These are phyloP conservation scores for Globisporangium rhizosaccharum DNA, from an alignment of 352 stramenopile species.

Conservation along the genomic window DNA sequence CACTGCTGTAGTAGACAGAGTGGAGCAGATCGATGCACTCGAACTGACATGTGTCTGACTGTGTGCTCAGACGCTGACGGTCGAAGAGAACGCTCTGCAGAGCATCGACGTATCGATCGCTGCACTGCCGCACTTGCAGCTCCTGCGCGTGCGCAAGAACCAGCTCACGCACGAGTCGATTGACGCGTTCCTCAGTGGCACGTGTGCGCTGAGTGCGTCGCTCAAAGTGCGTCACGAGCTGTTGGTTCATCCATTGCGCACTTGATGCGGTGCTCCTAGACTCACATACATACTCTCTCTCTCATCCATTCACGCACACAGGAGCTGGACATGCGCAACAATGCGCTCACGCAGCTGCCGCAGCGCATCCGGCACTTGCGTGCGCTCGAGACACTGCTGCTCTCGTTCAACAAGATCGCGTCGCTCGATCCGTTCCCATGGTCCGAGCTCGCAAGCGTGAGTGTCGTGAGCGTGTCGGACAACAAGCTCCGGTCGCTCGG, in stretches of 20 bases:
- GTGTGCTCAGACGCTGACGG: constrained; percentile 43
- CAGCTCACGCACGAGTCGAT: constrained; percentile 43
- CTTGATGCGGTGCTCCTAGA: too few relatives aligned
- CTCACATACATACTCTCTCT: not conserved
- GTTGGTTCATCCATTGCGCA: not conserved
- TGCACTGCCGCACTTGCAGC: constrained; percentile 39
- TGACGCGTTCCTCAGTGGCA: constrained; percentile 29
- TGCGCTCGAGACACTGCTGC: constrained; percentile 51
- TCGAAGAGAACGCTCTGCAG: constrained; percentile 62
- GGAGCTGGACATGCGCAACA: constrained; percentile 76
- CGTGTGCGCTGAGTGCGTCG: constrained; percentile 13
- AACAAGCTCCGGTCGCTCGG: constrained; percentile 71
- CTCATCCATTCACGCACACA: constrained; percentile 6
- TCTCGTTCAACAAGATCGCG: constrained; percentile 72
- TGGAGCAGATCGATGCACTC: not conserved
- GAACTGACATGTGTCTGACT: not conserved
- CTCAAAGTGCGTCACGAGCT: constrained; percentile 21
- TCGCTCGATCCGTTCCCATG: constrained; percentile 63
- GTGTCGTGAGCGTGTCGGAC: constrained; percentile 66
- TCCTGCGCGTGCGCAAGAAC: constrained; percentile 74
- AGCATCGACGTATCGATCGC: constrained; percentile 37
- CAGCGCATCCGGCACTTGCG: constrained; percentile 25
- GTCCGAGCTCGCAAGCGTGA: constrained; percentile 34
- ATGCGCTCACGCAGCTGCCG: constrained; percentile 42
- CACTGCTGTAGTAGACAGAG: not conserved